Conservation (phyloP, 495 filamentous ascomycete genomes). For the Emericellopsis terricola region DNA sequence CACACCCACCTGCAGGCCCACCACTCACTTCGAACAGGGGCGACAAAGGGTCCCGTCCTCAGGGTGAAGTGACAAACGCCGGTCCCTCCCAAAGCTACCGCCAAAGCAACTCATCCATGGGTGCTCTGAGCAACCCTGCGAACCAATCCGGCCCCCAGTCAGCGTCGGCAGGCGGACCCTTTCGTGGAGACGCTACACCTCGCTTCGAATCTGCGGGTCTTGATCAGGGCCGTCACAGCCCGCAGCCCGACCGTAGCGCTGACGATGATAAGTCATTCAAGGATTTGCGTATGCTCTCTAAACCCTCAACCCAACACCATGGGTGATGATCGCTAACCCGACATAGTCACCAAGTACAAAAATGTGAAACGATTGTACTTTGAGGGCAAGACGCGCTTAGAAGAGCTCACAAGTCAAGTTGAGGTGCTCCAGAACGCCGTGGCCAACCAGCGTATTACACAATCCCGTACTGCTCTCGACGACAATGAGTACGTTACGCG, state of each 20-base stretch:
- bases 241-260: constrained; percentile 34
- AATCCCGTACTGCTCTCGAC: constrained; percentile 87
- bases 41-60: not conserved
- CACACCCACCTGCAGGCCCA: constrained; percentile 24
- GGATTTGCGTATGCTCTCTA: constrained; percentile 43
- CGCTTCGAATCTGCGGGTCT: constrained; percentile 19
- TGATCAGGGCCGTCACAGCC: constrained; percentile 41
- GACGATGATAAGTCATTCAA: constrained; percentile 38
- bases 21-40: constrained; percentile 20
- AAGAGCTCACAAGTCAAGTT: constrained; percentile 72
- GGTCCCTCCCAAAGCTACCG: constrained; percentile 27
- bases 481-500: constrained; percentile 86
- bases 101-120: constrained; percentile 24
- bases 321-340: not conserved
- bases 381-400: constrained; percentile 80
- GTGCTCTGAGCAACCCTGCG: constrained; percentile 20
- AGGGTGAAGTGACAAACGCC: constrained; percentile 18
- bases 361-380: constrained; percentile 97
- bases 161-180: constrained; percentile 3
- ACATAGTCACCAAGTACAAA: constrained; percentile 76
- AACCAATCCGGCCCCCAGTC: constrained; percentile 11
- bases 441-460: constrained; percentile 84
- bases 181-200: not conserved
- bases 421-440: constrained; percentile 92
- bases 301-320: not conserved